Conservation (phyloP, 1,284 basidiomycete species). For the Coniferiporia weirii region DNA sequence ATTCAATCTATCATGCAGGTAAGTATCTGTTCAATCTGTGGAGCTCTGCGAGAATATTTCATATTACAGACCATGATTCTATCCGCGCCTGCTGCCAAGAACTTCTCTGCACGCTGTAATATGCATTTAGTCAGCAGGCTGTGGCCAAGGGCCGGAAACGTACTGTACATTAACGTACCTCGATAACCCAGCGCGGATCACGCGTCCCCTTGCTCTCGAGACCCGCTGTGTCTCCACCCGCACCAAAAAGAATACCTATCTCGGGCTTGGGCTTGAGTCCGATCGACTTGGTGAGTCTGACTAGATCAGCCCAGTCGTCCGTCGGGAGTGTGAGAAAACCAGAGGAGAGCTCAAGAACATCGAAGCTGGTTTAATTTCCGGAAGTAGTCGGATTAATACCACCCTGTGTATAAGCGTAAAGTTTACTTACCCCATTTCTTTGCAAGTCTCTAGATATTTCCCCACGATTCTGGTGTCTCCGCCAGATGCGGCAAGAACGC, state of each 20-base stretch:
- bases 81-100: slow-evolving; percentile 37
- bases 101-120: slow-evolving; percentile 32
- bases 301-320: slow-evolving; percentile 38
- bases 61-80: slow-evolving; percentile 19
- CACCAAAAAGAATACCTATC: slow-evolving; percentile 42
- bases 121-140: not conserved
- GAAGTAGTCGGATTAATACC: not conserved
- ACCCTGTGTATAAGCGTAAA: not conserved
- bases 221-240: slow-evolving; percentile 39
- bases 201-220: slow-evolving; percentile 38
- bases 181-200: slow-evolving; percentile 40
- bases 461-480: slow-evolving; percentile 33
- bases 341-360: slow-evolving; percentile 41
- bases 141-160: not conserved
- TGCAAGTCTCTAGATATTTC: slow-evolving; percentile 37
- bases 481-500: slow-evolving; percentile 34
- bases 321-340: slow-evolving; percentile 44
- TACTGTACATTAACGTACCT: slow-evolving; percentile 17
- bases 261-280: slow-evolving; percentile 43
- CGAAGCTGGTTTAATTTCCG: slow-evolving; percentile 27
- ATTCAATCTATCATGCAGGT: slow-evolving; percentile 33
- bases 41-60: not conserved
- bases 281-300: slow-evolving; percentile 37
- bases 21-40: not conserved
- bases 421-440: slow-evolving; percentile 33